phyloP scores from a whole-genome alignment of 31 red algal genomes.

The Endocladia muricata region DNA sequence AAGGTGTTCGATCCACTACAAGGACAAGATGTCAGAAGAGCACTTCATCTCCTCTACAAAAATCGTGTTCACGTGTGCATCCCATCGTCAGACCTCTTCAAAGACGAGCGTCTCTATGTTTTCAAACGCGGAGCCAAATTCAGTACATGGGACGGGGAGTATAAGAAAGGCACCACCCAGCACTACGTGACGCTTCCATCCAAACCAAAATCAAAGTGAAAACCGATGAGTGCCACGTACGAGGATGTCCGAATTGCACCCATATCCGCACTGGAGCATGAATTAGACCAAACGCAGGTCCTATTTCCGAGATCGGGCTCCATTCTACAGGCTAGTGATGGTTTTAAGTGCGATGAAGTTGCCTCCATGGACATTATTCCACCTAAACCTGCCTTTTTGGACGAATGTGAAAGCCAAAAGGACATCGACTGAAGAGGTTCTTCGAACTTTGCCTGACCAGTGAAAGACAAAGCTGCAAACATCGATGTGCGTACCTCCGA shows the following conservation, averaged over 20 bases:
- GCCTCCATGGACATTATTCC: neutral
- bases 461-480: no score
- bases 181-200: constrained; percentile 4
- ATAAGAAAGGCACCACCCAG: neutral
- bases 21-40: constrained; percentile 3
- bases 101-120: constrained; percentile 1
- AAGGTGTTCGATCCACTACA: neutral
- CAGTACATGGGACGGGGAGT: constrained; percentile 1
- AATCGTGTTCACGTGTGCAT: neutral
- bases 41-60: constrained; percentile 10
- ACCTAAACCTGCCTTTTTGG: neutral
- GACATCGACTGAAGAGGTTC: neutral
- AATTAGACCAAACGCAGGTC: constrained; percentile 6
- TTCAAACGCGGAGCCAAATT: neutral
- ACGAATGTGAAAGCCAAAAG: neutral
- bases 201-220: neutral
- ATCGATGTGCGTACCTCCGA: neutral
- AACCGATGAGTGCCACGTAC: constrained; percentile 18
- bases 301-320: neutral
- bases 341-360: neutral
- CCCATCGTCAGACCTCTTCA: neutral
- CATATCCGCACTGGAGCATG: neutral
- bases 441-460: neutral
- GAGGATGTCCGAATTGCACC: constrained; percentile 7
- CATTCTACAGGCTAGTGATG: neutral